Conservation (phyloP, 306 rosid species). For the Leucaena leucocephala region DNA sequence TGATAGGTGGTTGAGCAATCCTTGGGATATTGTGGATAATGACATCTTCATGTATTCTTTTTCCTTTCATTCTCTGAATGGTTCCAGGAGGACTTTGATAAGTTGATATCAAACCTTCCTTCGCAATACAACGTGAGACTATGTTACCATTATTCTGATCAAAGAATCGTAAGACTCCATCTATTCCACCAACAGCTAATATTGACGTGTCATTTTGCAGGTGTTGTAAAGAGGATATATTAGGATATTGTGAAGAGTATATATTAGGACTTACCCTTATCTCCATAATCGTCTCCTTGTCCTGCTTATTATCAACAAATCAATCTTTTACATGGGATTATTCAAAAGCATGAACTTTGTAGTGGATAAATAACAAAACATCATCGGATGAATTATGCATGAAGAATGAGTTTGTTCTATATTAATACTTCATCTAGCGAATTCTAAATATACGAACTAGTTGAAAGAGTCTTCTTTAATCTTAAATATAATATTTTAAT, state of each 20-base stretch:
- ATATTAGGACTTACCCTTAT: constrained; percentile 72
- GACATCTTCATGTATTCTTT: constrained; percentile 50
- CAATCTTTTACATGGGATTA: neutral
- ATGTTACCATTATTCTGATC: constrained; percentile 69
- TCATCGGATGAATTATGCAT: neutral
- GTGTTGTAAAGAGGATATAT: constrained; percentile 42
- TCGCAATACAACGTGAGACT: constrained; percentile 48
- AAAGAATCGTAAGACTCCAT: constrained; percentile 67
- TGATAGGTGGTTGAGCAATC: constrained; percentile 61
- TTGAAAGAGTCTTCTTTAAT: too few relatives aligned
- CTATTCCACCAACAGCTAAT: constrained; percentile 82
- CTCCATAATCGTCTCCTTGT: constrained; percentile 67
- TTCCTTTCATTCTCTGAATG: constrained; percentile 53
- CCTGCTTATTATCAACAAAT: constrained; percentile 47
- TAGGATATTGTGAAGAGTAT: constrained; percentile 37
- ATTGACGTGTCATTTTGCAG: constrained; percentile 61
- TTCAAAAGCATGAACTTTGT: constrained; percentile 1
- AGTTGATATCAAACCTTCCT: constrained; percentile 39
- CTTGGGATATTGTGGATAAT: constrained; percentile 48
- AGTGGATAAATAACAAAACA: neutral
- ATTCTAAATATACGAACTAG: neutral
- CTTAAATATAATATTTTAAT: neutral
- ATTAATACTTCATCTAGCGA: neutral
- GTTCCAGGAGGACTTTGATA: constrained; percentile 36
- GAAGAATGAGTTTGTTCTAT: neutral